phyloP scores from a whole-genome alignment of 768 basidiomycete genomes.

The Tricholoma terreum region DNA sequence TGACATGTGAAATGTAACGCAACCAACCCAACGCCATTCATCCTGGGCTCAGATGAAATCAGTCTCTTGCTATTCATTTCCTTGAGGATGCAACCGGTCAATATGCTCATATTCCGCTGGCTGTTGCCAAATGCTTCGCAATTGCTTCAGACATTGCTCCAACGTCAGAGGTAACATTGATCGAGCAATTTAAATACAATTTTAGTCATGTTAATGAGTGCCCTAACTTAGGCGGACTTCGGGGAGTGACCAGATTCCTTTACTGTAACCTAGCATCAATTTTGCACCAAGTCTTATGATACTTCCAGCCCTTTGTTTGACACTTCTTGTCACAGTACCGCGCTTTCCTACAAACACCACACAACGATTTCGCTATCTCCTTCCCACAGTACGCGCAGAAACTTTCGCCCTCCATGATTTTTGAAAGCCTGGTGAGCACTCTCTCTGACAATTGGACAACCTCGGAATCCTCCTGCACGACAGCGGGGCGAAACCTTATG shows the following conservation, averaged over 20 bases:
- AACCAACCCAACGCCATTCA: neutral
- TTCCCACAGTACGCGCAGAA: neutral
- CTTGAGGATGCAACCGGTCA: neutral
- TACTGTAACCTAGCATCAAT: neutral
- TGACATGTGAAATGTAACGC: too few relatives aligned
- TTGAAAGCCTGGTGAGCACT: neutral
- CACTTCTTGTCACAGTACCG: neutral
- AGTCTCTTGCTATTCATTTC: neutral
- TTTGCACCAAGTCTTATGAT: neutral
- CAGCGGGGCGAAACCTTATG: neutral
- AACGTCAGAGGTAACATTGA: too few relatives aligned
- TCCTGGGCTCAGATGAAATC: neutral
- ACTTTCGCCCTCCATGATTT: neutral
- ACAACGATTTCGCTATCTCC: neutral
- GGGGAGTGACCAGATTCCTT: neutral
- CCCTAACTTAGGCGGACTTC: neutral
- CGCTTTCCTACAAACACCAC: neutral
- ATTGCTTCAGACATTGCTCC: neutral
- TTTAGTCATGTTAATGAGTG: neutral
- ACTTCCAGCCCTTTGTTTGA: neutral
- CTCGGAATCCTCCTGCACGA: neutral
- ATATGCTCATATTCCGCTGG: neutral
- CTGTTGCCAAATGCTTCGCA: neutral
- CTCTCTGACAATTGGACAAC: neutral
- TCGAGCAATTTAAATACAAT: neutral